Percentiles rank a stretch among this genome's conserved stretches.
Evolutionary conservation across 2,329 filamentous ascomycete species (phyloP).

Genomic region (Trichoderma simmonsii): DNA sequence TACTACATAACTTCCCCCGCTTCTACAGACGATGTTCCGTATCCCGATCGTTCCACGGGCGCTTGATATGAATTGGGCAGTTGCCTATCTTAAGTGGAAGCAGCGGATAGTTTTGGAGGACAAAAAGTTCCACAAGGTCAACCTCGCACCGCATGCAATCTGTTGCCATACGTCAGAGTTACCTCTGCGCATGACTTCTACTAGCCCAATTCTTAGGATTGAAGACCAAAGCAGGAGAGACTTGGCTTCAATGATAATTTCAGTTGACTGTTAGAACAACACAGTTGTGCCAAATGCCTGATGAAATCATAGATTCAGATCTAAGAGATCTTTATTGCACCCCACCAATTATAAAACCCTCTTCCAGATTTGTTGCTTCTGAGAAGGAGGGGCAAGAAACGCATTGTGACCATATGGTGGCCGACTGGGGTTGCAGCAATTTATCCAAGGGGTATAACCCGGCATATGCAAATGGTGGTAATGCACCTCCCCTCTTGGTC

Average conservation of each 20-base stretch:
- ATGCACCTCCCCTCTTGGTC: constrained; percentile 15
- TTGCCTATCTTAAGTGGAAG: not conserved
- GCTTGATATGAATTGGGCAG: constrained; percentile 16
- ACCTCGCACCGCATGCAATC: not conserved
- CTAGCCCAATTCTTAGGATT: not conserved
- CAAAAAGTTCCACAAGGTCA: constrained; percentile 6
- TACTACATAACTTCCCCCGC: constrained; percentile 6
- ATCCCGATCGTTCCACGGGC: constrained; percentile 2
- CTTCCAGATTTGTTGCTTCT: not conserved
- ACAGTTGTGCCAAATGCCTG: not conserved
- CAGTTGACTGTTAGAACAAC: not conserved
- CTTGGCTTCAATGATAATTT: not conserved
- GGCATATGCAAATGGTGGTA: constrained; percentile 5
- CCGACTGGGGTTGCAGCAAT: constrained; percentile 14
- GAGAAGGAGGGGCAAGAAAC: not conserved
- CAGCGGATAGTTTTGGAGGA: not conserved
- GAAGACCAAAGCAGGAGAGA: not conserved
- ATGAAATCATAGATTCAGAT: not conserved
- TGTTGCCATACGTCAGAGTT: not conserved
- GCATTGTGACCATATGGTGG: not conserved
- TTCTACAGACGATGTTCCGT: not conserved
- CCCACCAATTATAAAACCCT: not conserved
- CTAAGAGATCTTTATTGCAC: constrained; percentile 2
- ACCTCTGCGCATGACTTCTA: not conserved
- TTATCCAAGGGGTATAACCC: constrained; percentile 13